Percentiles rank a stretch among this genome's conserved stretches.
These are phyloP conservation scores for Nigrospora sphaerica DNA, from an alignment of 2,329 filamentous ascomycete species.

Conservation along the genomic window DNA sequence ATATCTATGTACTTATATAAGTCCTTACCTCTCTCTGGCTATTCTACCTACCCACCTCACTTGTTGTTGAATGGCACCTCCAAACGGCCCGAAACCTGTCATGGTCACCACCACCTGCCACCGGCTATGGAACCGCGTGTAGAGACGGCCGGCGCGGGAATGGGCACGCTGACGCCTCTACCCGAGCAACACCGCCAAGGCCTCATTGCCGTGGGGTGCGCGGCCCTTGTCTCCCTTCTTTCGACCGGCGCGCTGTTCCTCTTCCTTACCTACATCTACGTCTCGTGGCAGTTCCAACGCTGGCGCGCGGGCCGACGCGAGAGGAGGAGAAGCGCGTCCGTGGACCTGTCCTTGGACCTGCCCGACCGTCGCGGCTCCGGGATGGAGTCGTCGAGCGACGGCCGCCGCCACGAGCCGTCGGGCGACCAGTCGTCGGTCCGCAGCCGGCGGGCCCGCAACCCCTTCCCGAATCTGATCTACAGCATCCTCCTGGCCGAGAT, in stretches of 20 bases:
- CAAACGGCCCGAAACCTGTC: no score
- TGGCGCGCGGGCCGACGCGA: no score
- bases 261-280: constrained; percentile 6
- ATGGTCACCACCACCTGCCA: no score
- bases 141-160: background rate
- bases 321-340: no score
- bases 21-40: no score
- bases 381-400: background rate
- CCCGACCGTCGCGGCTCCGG: background rate
- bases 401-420: background rate
- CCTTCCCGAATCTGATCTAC: constrained; percentile 8
- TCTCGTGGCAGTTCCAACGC: background rate
- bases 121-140: no score
- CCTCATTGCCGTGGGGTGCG: constrained; percentile 4
- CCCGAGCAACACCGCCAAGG: constrained; percentile 3
- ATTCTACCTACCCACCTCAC: no score
- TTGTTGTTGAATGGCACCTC: no score
- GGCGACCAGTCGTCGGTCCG: background rate
- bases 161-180: background rate
- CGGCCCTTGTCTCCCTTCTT: constrained; percentile 6
- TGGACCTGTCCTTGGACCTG: background rate
- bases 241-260: constrained; percentile 4
- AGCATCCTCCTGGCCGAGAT: constrained; percentile 8
- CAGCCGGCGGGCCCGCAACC: constrained; percentile 2
- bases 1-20: no score